Evolutionary conservation across 2,329 filamentous ascomycete genomes (phyloP).

Genomic region (Xylaria sp.): DNA sequence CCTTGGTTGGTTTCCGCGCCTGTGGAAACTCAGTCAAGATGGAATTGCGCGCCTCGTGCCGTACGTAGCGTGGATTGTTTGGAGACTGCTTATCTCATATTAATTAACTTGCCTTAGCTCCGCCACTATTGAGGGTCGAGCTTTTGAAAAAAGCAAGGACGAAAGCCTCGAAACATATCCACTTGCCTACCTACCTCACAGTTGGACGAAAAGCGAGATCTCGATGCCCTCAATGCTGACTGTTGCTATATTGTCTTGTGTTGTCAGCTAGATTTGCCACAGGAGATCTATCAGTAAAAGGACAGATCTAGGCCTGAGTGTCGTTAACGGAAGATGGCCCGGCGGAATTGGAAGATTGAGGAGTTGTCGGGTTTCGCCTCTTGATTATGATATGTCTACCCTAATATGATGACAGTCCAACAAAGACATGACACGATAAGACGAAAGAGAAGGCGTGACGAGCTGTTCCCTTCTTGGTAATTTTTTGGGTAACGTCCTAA

Average conservation of each 20-base stretch:
- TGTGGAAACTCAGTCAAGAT: background rate
- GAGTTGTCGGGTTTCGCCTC: slow-evolving; percentile 21
- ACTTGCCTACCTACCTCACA: background rate
- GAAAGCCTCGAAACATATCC: slow-evolving; percentile 22
- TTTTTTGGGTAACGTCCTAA: slow-evolving; percentile 29
- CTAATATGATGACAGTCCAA: slow-evolving; percentile 19
- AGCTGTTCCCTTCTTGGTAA: slow-evolving; percentile 39
- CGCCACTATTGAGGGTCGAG: slow-evolving; percentile 14
- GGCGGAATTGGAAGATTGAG: slow-evolving; percentile 33
- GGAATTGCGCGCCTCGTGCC: slow-evolving; percentile 20
- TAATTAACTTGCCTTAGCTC: slow-evolving; percentile 30
- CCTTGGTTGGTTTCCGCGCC: slow-evolving; percentile 10
- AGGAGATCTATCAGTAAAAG: background rate
- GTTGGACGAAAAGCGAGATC: background rate
- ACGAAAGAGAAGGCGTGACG: slow-evolving; percentile 20
- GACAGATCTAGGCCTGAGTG: background rate
- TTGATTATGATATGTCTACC: slow-evolving; percentile 14
- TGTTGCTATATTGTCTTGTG: background rate
- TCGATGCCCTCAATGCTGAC: background rate
- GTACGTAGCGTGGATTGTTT: slow-evolving; percentile 15
- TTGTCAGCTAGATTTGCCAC: background rate
- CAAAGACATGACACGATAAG: slow-evolving; percentile 18
- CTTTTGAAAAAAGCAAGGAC: slow-evolving; percentile 13
- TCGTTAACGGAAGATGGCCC: slow-evolving; percentile 38
- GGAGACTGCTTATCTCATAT: slow-evolving; percentile 28